Conservation (phyloP, 2,329 filamentous ascomycete species). For the Cordyceps javanica region DNA sequence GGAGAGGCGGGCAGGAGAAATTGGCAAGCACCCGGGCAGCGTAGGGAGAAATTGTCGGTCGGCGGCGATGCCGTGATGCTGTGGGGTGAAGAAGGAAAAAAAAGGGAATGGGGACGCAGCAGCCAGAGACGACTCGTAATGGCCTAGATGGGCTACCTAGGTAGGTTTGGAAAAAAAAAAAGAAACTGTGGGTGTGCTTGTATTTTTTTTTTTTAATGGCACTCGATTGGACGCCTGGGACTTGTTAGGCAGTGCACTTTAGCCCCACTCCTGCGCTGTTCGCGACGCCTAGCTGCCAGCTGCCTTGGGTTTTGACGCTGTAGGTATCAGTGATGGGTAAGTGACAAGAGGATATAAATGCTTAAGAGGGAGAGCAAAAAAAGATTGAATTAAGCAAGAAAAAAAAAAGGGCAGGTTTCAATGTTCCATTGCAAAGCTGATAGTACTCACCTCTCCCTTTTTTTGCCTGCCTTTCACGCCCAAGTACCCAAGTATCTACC, state of each 20-base stretch:
- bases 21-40: constrained; percentile 17
- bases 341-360: too few relatives aligned
- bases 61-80: constrained; percentile 23
- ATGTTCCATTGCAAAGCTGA: not conserved
- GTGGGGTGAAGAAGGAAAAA: constrained; percentile 21
- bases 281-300: not conserved
- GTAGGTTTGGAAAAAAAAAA: too few relatives aligned
- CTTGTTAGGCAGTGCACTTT: constrained; percentile 12
- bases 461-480: too few relatives aligned
- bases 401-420: too few relatives aligned
- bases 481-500: too few relatives aligned
- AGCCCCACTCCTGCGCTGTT: constrained; percentile 4
- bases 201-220: not conserved
- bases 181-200: too few relatives aligned
- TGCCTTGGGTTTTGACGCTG: not conserved
- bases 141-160: not conserved
- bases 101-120: constrained; percentile 22
- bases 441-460: not conserved
- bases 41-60: constrained; percentile 16
- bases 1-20: constrained; percentile 17
- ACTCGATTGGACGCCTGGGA: constrained; percentile 11
- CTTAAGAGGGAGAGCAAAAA: too few relatives aligned
- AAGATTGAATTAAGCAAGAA: too few relatives aligned
- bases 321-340: not conserved
- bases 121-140: constrained; percentile 8